A percentile compares a stretch with the other conserved stretches of the same genome.
phyloP scores from a whole-genome alignment of 192 early-diverging fungal genomes.

The Phycomyces nitens region DNA sequence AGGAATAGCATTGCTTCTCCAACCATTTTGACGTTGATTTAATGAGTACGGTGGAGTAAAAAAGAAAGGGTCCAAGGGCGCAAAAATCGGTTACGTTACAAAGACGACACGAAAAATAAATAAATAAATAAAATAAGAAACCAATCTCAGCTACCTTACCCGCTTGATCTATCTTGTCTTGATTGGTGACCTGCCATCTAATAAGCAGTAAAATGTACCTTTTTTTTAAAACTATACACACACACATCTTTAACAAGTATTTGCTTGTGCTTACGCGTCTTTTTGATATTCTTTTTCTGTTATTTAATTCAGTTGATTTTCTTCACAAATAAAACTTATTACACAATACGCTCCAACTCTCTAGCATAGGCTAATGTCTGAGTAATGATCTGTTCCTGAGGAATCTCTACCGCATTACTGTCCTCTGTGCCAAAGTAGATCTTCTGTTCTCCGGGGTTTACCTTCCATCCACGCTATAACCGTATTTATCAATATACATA shows the following conservation, averaged over 20 bases:
- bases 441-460: conserved; percentile 74
- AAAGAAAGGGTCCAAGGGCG: neutral
- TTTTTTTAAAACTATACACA: too few relatives aligned
- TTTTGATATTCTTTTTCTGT: neutral
- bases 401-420: conserved; percentile 66
- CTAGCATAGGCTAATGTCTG: conserved; percentile 85
- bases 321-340: conserved; percentile 27
- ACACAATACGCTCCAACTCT: conserved; percentile 96
- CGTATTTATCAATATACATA: neutral
- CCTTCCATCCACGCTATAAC: conserved; percentile 67
- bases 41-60: neutral
- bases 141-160: neutral
- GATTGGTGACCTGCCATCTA: too few relatives aligned
- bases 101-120: neutral
- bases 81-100: neutral
- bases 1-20: conserved; percentile 77
- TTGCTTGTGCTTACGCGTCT: too few relatives aligned
- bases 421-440: conserved; percentile 74
- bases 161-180: neutral
- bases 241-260: too few relatives aligned
- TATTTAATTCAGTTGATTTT: neutral
- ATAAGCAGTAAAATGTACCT: too few relatives aligned
- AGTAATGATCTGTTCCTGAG: conserved; percentile 78
- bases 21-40: conserved; percentile 38
- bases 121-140: conserved; percentile 9